These are phyloP conservation scores for Termitomyces sp. DNA, from an alignment of 768 basidiomycete genomes.

Conservation along the genomic window DNA sequence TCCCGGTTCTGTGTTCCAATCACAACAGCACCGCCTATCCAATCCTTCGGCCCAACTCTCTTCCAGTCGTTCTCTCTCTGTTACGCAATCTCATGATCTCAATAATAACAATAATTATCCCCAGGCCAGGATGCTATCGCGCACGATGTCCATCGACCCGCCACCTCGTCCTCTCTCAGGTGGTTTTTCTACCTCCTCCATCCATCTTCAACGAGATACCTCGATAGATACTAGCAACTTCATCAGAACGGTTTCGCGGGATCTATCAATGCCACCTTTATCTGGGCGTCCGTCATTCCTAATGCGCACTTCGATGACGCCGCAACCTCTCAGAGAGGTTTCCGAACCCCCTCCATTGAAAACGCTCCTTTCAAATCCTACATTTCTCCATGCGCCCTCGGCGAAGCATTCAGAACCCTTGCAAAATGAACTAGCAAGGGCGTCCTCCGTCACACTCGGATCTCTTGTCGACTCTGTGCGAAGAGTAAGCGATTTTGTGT, in stretches of 20 bases:
- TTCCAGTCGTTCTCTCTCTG: constrained; percentile 21
- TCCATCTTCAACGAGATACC: constrained; percentile 30
- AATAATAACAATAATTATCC: constrained; percentile 21
- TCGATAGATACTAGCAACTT: constrained; percentile 27
- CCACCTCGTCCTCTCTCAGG: constrained; percentile 34
- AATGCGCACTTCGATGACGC: constrained; percentile 66
- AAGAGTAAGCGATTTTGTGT: constrained; percentile 34
- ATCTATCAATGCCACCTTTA: constrained; percentile 42
- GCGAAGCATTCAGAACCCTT: constrained; percentile 21
- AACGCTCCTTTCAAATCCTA: constrained; percentile 56
- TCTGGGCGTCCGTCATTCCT: constrained; percentile 47
- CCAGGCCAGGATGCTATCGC: constrained; percentile 33
- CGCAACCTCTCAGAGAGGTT: constrained; percentile 48
- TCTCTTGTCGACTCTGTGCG: constrained; percentile 53
- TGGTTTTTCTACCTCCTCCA: constrained; percentile 38
- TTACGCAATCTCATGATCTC: constrained; percentile 22
- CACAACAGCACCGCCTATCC: constrained; percentile 15
- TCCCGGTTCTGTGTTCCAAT: constrained; percentile 38
- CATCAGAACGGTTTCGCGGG: constrained; percentile 26
- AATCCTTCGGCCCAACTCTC: constrained; percentile 14
- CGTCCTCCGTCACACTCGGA: constrained; percentile 45
- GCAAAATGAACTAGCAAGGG: constrained; percentile 19
- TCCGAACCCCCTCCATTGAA: constrained; percentile 70
- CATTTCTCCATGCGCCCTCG: constrained; percentile 61
- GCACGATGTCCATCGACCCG: constrained; percentile 76